Percentiles rank a stretch among this genome's conserved stretches.
phyloP scores from a whole-genome alignment of 2,329 filamentous ascomycete species.

The Sporothrix pseudoabietina region DNA sequence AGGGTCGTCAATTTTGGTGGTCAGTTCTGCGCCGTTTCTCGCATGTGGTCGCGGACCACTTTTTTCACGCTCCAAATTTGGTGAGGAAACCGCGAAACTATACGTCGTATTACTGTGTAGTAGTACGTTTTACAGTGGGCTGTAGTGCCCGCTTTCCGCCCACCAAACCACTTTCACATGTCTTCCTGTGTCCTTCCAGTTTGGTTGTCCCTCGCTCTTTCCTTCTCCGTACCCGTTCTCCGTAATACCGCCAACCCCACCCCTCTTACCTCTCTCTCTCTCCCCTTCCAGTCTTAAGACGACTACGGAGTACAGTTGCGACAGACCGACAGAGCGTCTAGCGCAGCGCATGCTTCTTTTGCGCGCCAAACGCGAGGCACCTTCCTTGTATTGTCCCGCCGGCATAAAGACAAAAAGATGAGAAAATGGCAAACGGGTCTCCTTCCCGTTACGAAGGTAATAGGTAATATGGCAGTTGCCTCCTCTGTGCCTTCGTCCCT shows the following conservation, averaged over 20 bases:
- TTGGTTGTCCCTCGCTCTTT: neutral
- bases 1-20: neutral
- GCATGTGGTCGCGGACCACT: slow-evolving; percentile 22
- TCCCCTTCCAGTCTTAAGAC: neutral
- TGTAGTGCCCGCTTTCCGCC: slow-evolving; percentile 4
- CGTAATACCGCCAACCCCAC: slow-evolving; percentile 15
- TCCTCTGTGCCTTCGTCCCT: neutral
- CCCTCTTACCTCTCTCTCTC: neutral
- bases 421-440: neutral
- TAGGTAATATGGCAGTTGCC: neutral
- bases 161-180: slow-evolving; percentile 26
- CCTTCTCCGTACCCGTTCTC: neutral
- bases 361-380: neutral
- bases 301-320: neutral
- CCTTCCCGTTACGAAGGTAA: neutral
- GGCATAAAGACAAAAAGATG: neutral
- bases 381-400: neutral
- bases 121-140: neutral
- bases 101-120: too few species aligned
- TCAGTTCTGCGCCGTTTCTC: neutral
- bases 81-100: too few species aligned
- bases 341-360: slow-evolving; percentile 1
- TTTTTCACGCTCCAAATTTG: neutral
- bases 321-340: neutral
- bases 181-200: neutral